Base-by-base conservation (phyloP, 169 alveolate genomes). In the Cryptosporidium canis region DNA sequence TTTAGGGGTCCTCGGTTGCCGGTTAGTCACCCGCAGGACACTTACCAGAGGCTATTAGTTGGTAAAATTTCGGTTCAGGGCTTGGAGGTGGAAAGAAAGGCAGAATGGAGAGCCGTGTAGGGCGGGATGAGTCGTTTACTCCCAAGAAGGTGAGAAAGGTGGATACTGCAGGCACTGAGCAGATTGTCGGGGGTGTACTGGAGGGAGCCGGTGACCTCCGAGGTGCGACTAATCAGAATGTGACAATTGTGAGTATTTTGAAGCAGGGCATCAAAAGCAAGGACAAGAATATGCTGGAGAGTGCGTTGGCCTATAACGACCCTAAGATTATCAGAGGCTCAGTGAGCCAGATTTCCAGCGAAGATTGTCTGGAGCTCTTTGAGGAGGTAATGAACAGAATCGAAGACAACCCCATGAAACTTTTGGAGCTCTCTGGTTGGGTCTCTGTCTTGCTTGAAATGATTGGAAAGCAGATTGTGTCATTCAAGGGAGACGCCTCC, bases 311-410 rank as follows among this genome's bases (percentile, higher is more conserved):
- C 14, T 45, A 39, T 9, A 77, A 77, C 41, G 61, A 77, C 39
- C 7, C 11, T 12, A 48, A 58, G 24, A 77, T 27, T 1, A 77
- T 77, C 12, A 41, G 66, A 16, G 43, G n/a, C 24, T 77, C 87
- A 1, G 43, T 77, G 14, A 39, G 29, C 45, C 51, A 56, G 9
- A 33, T 77, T 39, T 39, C 51, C 33, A 64, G 43, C 14, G 48
- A 4, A 11, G 9, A 21, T 41, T 77, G 77, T 77, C 18, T 55
- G 29, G 87, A 77, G 21, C 64, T 77, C 6, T 77, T 77, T 77
- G 72, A 77, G 31, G 87, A 77, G 44, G 39, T 77, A 3, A 56
- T 77, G 70, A 43, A 77, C 16, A 77, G 72, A 61, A 77, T 77
- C 35, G 77, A 77, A 8, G 47, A 9, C 35, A 77, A 61, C 39